phyloP scores from a whole-genome alignment of 345 rosid species.

The Nasturtium officinale region DNA sequence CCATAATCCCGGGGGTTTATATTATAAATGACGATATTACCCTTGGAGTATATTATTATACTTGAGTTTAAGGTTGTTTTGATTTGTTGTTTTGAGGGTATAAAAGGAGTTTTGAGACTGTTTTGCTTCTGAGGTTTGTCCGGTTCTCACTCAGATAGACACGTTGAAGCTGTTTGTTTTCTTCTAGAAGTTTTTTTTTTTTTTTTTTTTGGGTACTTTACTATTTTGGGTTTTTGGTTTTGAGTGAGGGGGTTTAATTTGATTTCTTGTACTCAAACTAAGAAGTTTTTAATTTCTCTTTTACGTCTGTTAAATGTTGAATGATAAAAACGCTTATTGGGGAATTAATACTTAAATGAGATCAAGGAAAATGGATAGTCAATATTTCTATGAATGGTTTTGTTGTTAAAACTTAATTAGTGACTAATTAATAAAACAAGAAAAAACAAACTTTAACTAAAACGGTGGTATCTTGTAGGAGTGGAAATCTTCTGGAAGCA shows the following conservation, averaged over 20 bases:
- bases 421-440: no score
- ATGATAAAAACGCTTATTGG: not conserved
- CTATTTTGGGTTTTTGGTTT: slow-evolving; percentile 4
- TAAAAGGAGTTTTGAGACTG: not conserved
- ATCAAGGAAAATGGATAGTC: not conserved
- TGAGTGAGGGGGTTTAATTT: not conserved
- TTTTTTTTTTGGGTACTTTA: not conserved
- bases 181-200: slow-evolving; percentile 13
- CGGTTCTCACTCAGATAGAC: slow-evolving; percentile 22
- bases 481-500: not conserved
- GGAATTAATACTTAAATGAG: not conserved
- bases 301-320: not conserved
- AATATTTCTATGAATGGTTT: not conserved
- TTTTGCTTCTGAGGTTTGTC: slow-evolving; percentile 3
- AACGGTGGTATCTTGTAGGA: not conserved
- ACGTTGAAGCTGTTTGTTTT: not conserved
- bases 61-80: not conserved
- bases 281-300: not conserved
- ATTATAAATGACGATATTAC: slow-evolving; percentile 22
- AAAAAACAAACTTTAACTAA: not conserved
- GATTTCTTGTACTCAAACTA: not conserved
- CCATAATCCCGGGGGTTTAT: no score
- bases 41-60: no score
- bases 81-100: not conserved
- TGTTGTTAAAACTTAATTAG: not conserved